A percentile compares a stretch with the other conserved stretches of the same genome.
Evolutionary conservation across 192 early-diverging fungal genomes (phyloP).

Genomic region (Allomyces arbusculus): DNA sequence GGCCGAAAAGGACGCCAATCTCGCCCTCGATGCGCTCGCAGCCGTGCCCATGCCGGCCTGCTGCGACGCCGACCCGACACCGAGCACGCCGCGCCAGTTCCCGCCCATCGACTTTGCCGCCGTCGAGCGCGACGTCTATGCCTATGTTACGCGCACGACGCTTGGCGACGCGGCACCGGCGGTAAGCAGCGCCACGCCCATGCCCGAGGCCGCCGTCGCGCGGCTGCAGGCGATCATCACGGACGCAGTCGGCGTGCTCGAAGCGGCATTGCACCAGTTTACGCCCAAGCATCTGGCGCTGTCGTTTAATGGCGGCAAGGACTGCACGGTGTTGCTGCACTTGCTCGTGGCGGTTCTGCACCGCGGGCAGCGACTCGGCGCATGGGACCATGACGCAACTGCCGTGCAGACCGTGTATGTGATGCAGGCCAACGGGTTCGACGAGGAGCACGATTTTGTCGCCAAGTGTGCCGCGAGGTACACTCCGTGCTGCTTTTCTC

Average conservation of each 20-base stretch:
- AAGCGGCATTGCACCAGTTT: not conserved
- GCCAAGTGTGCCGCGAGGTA: not conserved
- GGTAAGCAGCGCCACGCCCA: not conserved
- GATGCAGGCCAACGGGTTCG: not conserved
- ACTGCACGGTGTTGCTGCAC: conserved; percentile 82
- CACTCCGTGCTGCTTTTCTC: no score
- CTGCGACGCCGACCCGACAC: no score
- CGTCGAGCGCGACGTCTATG: not conserved
- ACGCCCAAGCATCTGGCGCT: conserved; percentile 46
- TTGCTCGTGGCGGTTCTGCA: conserved; percentile 46
- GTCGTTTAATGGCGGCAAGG: conserved; percentile 93
- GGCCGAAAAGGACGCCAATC: no score
- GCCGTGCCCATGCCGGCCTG: no score
- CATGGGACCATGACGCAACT: not conserved
- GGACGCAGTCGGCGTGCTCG: not conserved
- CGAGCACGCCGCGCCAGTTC: not conserved
- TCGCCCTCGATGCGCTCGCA: no score
- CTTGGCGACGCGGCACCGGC: not conserved
- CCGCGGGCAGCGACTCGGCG: conserved; percentile 2
- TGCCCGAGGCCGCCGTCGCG: not conserved
- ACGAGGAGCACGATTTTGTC: not conserved
- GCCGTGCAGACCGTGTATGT: not conserved
- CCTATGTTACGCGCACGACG: not conserved
- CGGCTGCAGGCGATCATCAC: not conserved
- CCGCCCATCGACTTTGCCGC: not conserved